Evolutionary conservation across 2,329 filamentous ascomycete genomes (phyloP).

Genomic region (Trichophaea hybrida): DNA sequence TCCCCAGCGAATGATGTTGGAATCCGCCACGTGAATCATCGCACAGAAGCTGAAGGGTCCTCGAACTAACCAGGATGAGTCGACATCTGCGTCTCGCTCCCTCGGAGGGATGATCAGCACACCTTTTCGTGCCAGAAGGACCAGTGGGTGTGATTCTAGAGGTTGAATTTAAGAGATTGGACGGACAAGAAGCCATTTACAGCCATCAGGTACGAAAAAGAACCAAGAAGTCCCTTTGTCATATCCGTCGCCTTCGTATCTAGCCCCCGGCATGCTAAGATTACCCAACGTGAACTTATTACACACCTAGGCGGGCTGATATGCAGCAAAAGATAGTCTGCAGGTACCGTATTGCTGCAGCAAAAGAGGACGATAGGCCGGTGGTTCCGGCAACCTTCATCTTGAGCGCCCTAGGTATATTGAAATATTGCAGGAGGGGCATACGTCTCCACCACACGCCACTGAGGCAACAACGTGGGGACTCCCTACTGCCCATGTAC

Average conservation of each 20-base stretch:
- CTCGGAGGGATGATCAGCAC: background rate
- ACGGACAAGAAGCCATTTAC: background rate
- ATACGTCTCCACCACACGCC: background rate
- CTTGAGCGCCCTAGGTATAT: background rate
- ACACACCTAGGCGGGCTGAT: background rate
- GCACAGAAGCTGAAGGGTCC: conserved; percentile 16
- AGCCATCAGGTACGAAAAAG: background rate
- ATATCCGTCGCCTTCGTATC: background rate
- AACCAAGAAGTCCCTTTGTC: background rate
- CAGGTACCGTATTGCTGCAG: background rate
- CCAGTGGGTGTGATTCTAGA: background rate
- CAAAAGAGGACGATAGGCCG: background rate
- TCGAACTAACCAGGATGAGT: background rate
- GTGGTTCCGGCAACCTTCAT: background rate
- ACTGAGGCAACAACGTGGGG: background rate
- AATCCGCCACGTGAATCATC: conserved; percentile 14
- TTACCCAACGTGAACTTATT: background rate
- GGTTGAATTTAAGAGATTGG: background rate
- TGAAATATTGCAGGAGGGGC: background rate
- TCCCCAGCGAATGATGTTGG: background rate
- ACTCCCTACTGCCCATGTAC: background rate
- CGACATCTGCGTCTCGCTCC: background rate
- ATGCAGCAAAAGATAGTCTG: background rate
- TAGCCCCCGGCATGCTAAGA: background rate
- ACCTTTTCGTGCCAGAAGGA: background rate